Percentiles rank a stretch among this genome's conserved stretches.
Evolutionary conservation across 306 rosid genomes (phyloP).

Genomic region (Castanopsis chinensis): DNA sequence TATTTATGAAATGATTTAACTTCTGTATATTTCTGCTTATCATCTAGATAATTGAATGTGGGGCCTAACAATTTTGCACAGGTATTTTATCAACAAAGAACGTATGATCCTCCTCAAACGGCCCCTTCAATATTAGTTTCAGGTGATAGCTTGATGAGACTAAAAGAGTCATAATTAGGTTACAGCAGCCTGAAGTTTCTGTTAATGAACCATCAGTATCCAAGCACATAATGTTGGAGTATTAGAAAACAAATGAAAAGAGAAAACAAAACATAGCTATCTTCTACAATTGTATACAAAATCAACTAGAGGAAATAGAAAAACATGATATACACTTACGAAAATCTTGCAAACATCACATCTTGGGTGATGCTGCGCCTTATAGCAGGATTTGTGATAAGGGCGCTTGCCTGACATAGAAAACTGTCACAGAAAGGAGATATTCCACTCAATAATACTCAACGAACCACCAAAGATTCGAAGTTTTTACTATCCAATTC

Average conservation of each 20-base stretch:
- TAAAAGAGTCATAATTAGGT: background rate
- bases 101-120: background rate
- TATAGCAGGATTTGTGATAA: constrained; percentile 88
- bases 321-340: constrained; percentile 50
- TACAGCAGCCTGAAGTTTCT: background rate
- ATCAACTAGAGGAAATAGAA: background rate
- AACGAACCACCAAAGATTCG: constrained; percentile 1
- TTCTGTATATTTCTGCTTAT: background rate
- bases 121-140: background rate
- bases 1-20: background rate
- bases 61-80: background rate
- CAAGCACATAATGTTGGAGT: background rate
- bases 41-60: background rate
- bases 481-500: constrained; percentile 12
- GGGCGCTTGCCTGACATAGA: constrained; percentile 76
- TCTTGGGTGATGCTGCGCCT: constrained; percentile 86
- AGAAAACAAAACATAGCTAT: background rate
- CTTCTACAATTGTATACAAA: background rate
- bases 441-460: constrained; percentile 17
- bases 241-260: background rate
- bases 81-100: background rate
- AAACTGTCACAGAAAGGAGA: constrained; percentile 52
- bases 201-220: background rate
- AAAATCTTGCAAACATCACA: constrained; percentile 90
- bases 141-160: background rate